Evolutionary conservation across 1,139 yeast genomes (phyloP).

Genomic region (Yamadazyma taylorii): DNA sequence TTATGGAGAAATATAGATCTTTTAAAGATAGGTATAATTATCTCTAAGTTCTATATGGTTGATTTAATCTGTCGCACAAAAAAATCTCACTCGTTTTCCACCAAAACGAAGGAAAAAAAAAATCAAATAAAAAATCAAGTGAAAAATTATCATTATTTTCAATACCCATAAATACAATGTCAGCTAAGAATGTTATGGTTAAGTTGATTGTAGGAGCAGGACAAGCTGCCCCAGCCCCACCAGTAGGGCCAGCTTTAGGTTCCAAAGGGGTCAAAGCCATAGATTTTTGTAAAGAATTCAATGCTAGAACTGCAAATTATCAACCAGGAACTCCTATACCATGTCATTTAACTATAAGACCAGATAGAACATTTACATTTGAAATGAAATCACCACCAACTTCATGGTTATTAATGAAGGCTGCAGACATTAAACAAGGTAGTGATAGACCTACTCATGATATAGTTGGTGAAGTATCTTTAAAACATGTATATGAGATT

Average conservation of each 20-base stretch:
- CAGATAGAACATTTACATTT: conserved; percentile 88
- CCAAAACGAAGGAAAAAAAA: too few species aligned
- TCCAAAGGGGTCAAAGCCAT: conserved; percentile 98
- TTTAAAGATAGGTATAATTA: too few species aligned
- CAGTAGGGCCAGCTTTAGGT: conserved; percentile 98
- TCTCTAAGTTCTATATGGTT: too few species aligned
- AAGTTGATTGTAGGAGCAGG: conserved; percentile 98
- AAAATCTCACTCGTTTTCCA: too few species aligned
- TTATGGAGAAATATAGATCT: too few species aligned
- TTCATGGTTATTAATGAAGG: conserved; percentile 78
- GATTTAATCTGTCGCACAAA: too few species aligned
- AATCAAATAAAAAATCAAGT: too few species aligned
- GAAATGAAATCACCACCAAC: conserved; percentile 93
- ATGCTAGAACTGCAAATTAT: conserved; percentile 89
- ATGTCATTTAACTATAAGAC: conserved; percentile 76
- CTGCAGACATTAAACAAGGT: conserved; percentile 83
- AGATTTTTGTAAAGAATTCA: conserved; percentile 97
- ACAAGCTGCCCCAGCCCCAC: conserved; percentile 98
- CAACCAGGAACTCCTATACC: conserved; percentile 90
- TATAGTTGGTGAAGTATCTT: conserved; percentile 68
- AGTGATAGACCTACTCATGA: conserved; percentile 54
- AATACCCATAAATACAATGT: conserved; percentile 22
- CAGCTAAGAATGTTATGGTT: conserved; percentile 56
- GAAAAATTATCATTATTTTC: conserved; percentile 9
- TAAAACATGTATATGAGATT: conserved; percentile 91